These are phyloP conservation scores for Aquilaria agallochum DNA, from an alignment of 441 rosid genomes.

Conservation along the genomic window DNA sequence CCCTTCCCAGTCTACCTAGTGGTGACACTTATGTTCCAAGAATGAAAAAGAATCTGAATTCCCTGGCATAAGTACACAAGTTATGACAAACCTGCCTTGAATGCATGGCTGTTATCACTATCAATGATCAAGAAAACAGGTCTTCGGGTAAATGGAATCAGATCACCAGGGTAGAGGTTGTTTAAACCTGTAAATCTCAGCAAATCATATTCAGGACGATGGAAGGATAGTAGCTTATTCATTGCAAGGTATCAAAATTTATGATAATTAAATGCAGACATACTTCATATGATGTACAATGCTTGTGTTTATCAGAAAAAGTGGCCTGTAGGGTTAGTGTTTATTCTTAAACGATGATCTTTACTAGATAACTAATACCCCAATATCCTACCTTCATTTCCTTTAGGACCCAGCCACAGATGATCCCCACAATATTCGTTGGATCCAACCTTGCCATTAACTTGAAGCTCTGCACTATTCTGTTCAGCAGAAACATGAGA, in stretches of 20 bases:
- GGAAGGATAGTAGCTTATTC: not conserved
- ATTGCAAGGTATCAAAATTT: too few species aligned
- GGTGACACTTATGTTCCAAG: too few species aligned
- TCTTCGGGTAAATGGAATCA: conserved; percentile 89
- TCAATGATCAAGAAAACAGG: conserved; percentile 91
- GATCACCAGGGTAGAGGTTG: conserved; percentile 84
- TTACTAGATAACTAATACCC: too few species aligned
- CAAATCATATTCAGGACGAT: conserved; percentile 3
- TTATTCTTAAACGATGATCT: too few species aligned
- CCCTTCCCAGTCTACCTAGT: too few species aligned
- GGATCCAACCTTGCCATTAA: conserved; percentile 49
- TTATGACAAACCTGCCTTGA: conserved; percentile 99
- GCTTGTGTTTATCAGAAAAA: too few species aligned
- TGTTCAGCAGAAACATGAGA: conserved; percentile 45
- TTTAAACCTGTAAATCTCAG: conserved; percentile 48
- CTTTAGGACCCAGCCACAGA: conserved; percentile 80
- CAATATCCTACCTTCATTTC: conserved; percentile 47
- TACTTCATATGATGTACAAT: too few species aligned
- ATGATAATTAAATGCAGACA: too few species aligned
- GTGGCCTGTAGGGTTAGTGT: too few species aligned
- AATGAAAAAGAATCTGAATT: conserved; percentile 9
- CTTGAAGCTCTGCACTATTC: conserved; percentile 43
- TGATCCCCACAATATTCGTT: conserved; percentile 39
- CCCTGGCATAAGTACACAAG: conserved; percentile 32
- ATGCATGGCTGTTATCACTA: conserved; percentile 95